Conservation (phyloP, 192 early-diverging fungal genomes). For the Thoreauomyces humboldtii region DNA sequence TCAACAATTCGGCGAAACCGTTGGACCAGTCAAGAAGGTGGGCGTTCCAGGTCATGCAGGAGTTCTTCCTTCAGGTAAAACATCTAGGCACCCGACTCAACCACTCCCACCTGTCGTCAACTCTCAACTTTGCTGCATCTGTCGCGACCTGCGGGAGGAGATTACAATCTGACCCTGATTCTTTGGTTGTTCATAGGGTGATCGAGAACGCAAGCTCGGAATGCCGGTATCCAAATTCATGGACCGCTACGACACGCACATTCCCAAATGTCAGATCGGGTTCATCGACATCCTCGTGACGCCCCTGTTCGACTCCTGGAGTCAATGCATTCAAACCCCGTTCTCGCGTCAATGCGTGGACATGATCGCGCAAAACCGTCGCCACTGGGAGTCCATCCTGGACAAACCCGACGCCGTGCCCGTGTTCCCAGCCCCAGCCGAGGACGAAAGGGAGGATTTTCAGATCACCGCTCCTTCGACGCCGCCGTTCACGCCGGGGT, state of each 20-base stretch:
- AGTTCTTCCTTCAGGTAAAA: slow-evolving; percentile 56
- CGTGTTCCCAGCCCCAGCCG: slow-evolving; percentile 10
- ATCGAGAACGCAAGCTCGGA: slow-evolving; percentile 47
- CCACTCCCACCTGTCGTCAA: too few species aligned
- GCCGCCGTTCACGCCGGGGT: slow-evolving; percentile 13
- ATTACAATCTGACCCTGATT: too few species aligned
- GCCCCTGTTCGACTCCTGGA: slow-evolving; percentile 55
- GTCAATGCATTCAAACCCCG: slow-evolving; percentile 40
- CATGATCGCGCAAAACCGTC: slow-evolving; percentile 48
- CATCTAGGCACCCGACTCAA: too few species aligned
- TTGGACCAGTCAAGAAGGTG: slow-evolving; percentile 41
- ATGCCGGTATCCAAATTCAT: slow-evolving; percentile 61
- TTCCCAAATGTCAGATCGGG: slow-evolving; percentile 62
- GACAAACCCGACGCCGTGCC: slow-evolving; percentile 46
- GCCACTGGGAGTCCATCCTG: slow-evolving; percentile 45
- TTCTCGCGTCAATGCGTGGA: slow-evolving; percentile 43
- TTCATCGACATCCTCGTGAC: slow-evolving; percentile 58
- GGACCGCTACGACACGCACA: slow-evolving; percentile 55
- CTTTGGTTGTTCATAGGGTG: slow-evolving; percentile 35
- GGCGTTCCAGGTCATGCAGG: slow-evolving; percentile 56
- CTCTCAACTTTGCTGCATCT: too few species aligned
- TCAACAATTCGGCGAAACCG: slow-evolving; percentile 55
- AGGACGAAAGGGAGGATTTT: slow-evolving; percentile 12
- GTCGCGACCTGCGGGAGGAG: too few species aligned
- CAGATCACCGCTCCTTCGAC: slow-evolving; percentile 15